A percentile compares a stretch with the other conserved stretches of the same genome.
phyloP scores from a whole-genome alignment of 2,329 filamentous ascomycete species.

The Venturia carpophila region DNA sequence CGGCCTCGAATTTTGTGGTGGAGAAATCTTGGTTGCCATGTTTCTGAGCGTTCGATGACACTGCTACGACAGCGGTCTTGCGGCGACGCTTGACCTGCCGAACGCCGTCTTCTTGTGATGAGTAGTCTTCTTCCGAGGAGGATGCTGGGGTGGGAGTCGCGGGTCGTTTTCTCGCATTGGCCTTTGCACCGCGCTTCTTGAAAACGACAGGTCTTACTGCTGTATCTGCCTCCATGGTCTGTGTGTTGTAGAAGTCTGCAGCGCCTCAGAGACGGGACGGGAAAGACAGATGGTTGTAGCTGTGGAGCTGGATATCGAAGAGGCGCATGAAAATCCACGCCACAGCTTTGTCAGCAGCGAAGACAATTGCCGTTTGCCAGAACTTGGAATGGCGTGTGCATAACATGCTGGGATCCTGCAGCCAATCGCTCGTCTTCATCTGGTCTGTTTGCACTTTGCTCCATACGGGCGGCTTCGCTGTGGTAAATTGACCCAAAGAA shows the following conservation, averaged over 20 bases:
- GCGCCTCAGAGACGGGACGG: not conserved
- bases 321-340: not conserved
- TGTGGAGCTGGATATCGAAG: not conserved
- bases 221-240: not conserved
- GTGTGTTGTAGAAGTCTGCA: not conserved
- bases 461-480: not conserved
- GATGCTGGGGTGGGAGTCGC: constrained; percentile 64
- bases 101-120: constrained; percentile 70
- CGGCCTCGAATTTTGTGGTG: constrained; percentile 52
- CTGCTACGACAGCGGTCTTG: constrained; percentile 61
- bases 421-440: not conserved
- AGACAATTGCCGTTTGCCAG: not conserved
- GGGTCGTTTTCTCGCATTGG: constrained; percentile 72
- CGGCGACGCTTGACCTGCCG: constrained; percentile 69
- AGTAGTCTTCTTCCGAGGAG: constrained; percentile 55
- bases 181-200: constrained; percentile 76
- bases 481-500: not conserved
- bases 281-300: not conserved
- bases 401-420: not conserved
- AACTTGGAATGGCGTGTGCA: not conserved
- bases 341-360: constrained; percentile 4
- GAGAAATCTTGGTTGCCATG: not conserved
- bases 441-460: not conserved
- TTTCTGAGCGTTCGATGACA: constrained; percentile 47
- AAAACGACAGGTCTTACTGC: constrained; percentile 49